phyloP scores from a whole-genome alignment of 1,284 basidiomycete genomes.

The Trametes hirsuta region DNA sequence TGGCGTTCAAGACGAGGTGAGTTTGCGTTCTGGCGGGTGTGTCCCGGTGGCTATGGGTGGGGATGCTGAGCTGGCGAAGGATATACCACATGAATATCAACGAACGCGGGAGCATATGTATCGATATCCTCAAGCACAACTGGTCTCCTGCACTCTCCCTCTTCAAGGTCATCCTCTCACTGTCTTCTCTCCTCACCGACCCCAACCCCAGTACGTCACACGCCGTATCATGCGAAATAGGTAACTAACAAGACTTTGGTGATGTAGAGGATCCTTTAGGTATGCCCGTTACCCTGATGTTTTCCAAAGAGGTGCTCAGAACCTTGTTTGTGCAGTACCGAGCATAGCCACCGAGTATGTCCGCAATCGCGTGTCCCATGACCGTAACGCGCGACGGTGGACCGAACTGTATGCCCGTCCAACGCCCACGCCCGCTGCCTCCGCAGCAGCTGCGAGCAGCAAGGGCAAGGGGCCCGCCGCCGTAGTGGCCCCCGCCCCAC shows the following conservation, averaged over 20 bases:
- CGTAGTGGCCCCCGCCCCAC: conserved; percentile 10
- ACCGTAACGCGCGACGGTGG: conserved; percentile 66
- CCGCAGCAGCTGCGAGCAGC: conserved; percentile 33
- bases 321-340: conserved; percentile 51
- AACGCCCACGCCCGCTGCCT: conserved; percentile 28
- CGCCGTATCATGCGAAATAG: background rate
- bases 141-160: conserved; percentile 92
- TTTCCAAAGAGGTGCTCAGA: background rate
- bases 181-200: conserved; percentile 86
- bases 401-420: conserved; percentile 63
- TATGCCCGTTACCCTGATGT: conserved; percentile 30
- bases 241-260: background rate
- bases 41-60: background rate
- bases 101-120: conserved; percentile 72
- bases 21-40: conserved; percentile 20
- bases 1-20: conserved; percentile 76
- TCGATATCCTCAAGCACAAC: conserved; percentile 85
- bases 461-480: conserved; percentile 36
- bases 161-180: conserved; percentile 89
- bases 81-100: conserved; percentile 96
- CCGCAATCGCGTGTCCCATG: conserved; percentile 65
- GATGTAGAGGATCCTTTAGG: conserved; percentile 70
- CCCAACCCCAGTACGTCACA: conserved; percentile 75
- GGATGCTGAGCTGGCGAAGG: conserved; percentile 39
- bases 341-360: conserved; percentile 73